phyloP scores from a whole-genome alignment of 1,139 yeast species.

The Hansenula sp. region DNA sequence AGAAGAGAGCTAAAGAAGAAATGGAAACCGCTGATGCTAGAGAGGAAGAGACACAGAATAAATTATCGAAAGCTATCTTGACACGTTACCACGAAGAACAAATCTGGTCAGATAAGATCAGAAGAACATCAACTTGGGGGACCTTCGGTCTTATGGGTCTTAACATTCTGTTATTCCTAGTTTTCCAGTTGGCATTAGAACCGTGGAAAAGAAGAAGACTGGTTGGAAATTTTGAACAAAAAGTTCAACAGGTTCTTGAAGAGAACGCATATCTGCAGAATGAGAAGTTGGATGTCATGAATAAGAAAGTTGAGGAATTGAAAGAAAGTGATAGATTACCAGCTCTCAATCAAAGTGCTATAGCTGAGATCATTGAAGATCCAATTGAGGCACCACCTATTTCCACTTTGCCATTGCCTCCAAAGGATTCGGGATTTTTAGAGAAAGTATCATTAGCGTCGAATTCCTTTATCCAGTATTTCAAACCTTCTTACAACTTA shows the following conservation, averaged over 20 bases:
- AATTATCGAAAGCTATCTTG: conserved; percentile 71
- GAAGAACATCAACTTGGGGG: conserved; percentile 96
- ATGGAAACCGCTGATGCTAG: conserved; percentile 55
- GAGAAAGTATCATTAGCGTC: neutral
- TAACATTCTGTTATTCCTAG: conserved; percentile 69
- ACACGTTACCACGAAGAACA: conserved; percentile 96
- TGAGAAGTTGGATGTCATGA: conserved; percentile 22
- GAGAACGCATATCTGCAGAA: conserved; percentile 28
- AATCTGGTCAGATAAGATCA: conserved; percentile 94
- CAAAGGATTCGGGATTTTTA: neutral
- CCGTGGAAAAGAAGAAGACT: conserved; percentile 88
- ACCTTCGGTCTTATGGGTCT: conserved; percentile 88
- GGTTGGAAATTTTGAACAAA: conserved; percentile 79
- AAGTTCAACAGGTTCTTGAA: conserved; percentile 55
- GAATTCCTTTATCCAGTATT: neutral
- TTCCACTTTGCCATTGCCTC: conserved; percentile 11
- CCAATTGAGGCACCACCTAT: conserved; percentile 14
- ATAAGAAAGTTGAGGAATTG: conserved; percentile 17
- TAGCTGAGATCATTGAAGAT: conserved; percentile 16
- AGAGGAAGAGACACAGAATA: conserved; percentile 69
- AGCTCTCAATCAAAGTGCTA: conserved; percentile 12
- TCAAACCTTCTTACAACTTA: conserved; percentile 5
- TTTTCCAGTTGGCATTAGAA: conserved; percentile 84
- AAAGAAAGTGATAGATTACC: conserved; percentile 17
- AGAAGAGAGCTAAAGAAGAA: conserved; percentile 43